Evolutionary conservation across 306 rosid genomes (phyloP), one percentile per base, ranked within the genome.

Genomic region (Arachis hypogaea): DNA sequence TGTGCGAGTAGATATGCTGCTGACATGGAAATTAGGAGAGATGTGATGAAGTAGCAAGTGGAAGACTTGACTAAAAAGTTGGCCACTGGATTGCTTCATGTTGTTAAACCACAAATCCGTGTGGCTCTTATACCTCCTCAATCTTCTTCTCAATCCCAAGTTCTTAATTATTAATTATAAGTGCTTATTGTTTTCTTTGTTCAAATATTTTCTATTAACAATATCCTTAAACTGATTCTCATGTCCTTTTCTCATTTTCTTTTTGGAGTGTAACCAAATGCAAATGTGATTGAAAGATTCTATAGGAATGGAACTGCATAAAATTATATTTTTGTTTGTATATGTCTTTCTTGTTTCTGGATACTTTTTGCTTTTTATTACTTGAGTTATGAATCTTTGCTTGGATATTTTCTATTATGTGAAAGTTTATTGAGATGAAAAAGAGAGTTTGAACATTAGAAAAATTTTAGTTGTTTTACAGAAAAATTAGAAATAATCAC

Each of bases 1-100:
- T 93, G 98, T 71, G 94, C 82, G 2, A 93, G 97, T 63, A 79
- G 98, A 82, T 93, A 91, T 79, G 89, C 87, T 4, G 85, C 87
- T 49, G 98, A 93, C 75, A 86, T 89, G 56, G 96, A 96, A 33
- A 85, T 81, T 87, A 86, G 98, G 77, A 83, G 74, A 36, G 97
- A 93, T 77, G 89, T 81, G n/a, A 70, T 84, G 86, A 91, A 85
- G 85, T 18, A 89, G 2, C n/a, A 88, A 16, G 97, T 82, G 68
- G 98, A 91, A 84, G 98, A 93, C 64, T 71, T 93, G 88, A 89
- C 97, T 7, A 70, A 72, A 43, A 87, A 83, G 68, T 63, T 86
- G 66, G 88, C 84, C 0, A 58, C 74, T 29, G 97, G 97, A 7
- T 73, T 80, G 55, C 71, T 93, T 51, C 96, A 72, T 72, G 93